phyloP scores from a whole-genome alignment of 441 rosid genomes.

The Theobroma grandiflorum region DNA sequence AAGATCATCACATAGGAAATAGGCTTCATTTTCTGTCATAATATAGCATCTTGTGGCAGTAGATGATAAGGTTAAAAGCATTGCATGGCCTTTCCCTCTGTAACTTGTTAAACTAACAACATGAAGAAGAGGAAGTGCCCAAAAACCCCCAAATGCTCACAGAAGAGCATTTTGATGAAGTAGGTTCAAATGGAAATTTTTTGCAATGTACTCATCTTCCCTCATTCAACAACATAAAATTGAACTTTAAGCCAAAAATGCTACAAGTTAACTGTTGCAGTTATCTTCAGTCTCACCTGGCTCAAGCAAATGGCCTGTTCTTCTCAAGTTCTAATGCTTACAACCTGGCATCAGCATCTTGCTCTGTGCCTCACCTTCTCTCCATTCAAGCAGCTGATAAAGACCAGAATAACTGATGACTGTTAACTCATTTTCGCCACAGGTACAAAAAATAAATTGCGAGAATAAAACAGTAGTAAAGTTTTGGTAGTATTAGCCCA shows the following conservation, averaged over 20 bases:
- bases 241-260: not conserved
- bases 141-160: no score
- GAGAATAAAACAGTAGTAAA: not conserved
- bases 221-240: not conserved
- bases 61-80: no score
- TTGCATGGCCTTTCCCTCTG: no score
- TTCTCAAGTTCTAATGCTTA: constrained; percentile 78
- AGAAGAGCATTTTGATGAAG: not conserved
- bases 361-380: constrained; percentile 88
- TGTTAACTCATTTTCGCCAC: not conserved
- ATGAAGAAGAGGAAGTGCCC: no score
- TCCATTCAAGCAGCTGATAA: constrained; percentile 61
- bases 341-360: constrained; percentile 73
- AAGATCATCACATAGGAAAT: no score
- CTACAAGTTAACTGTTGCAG: not conserved
- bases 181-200: not conserved
- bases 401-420: not conserved
- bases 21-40: no score
- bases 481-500: not conserved
- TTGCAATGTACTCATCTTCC: not conserved
- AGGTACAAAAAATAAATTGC: not conserved
- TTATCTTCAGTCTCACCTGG: constrained; percentile 49
- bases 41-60: no score
- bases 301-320: constrained; percentile 85
- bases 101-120: no score